Evolutionary conservation across 1,139 yeast genomes (phyloP).

Genomic region (Nematodospora anomalae): DNA sequence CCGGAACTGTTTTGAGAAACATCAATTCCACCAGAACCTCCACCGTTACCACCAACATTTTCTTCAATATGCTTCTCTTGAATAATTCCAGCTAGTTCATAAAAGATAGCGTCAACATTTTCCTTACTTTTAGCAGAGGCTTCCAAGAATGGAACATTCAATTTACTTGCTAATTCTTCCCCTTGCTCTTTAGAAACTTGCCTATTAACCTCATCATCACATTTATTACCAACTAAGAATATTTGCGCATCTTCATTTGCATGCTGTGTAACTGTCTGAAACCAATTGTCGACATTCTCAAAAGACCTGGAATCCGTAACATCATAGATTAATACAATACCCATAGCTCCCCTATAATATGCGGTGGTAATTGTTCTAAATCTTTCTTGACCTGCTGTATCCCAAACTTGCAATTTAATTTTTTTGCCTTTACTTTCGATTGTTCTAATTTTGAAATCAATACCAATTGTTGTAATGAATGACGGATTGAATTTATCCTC

Average conservation of each 20-base stretch:
- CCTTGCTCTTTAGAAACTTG: slow-evolving; percentile 89
- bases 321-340: slow-evolving; percentile 92
- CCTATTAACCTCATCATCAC: slow-evolving; percentile 77
- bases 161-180: slow-evolving; percentile 79
- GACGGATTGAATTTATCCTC: slow-evolving; percentile 97
- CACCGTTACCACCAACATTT: slow-evolving; percentile 22
- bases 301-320: slow-evolving; percentile 94
- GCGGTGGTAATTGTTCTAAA: slow-evolving; percentile 98
- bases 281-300: slow-evolving; percentile 86
- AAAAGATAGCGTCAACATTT: slow-evolving; percentile 89
- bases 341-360: slow-evolving; percentile 98
- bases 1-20: slow-evolving; percentile 39
- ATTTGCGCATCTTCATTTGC: slow-evolving; percentile 95
- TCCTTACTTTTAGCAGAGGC: slow-evolving; percentile 93
- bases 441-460: slow-evolving; percentile 96
- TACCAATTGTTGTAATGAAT: slow-evolving; percentile 95
- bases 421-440: slow-evolving; percentile 91
- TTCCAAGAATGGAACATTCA: slow-evolving; percentile 89
- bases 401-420: slow-evolving; percentile 97
- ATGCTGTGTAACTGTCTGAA: slow-evolving; percentile 90
- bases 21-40: slow-evolving; percentile 41
- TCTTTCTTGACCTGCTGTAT: slow-evolving; percentile 98
- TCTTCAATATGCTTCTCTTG: slow-evolving; percentile 69
- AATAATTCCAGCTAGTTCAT: slow-evolving; percentile 84
- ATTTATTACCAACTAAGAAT: slow-evolving; percentile 91